A percentile compares a stretch with the other conserved stretches of the same genome.
Conservation (phyloP, 495 filamentous ascomycete genomes). For the Ascobolus immersus region DNA sequence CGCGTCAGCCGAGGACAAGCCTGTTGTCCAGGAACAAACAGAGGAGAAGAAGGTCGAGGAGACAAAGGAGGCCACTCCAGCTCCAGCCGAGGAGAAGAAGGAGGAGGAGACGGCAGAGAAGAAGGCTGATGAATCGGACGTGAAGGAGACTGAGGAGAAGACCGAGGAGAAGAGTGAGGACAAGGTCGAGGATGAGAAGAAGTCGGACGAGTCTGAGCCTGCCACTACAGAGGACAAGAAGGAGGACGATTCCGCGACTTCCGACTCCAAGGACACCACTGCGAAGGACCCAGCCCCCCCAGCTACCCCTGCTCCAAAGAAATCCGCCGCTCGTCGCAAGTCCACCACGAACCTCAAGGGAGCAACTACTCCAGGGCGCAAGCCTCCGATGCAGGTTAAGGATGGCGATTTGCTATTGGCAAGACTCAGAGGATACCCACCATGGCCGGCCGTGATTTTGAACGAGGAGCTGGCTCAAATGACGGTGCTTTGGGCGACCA, state of each 20-base stretch:
- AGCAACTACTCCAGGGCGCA: not conserved
- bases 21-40: no score
- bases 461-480: slow-evolving; percentile 72
- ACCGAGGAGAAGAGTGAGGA: not conserved
- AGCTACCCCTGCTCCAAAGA: not conserved
- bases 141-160: not conserved
- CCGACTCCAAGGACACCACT: not conserved
- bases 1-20: no score
- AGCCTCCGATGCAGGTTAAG: not conserved
- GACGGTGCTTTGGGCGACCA: slow-evolving; percentile 66
- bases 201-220: not conserved
- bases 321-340: not conserved
- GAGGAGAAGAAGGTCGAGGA: no score
- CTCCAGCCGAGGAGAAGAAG: not conserved
- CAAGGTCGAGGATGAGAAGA: no score
- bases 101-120: not conserved
- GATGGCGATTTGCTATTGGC: slow-evolving; percentile 21
- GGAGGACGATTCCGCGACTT: not conserved
- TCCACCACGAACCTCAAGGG: slow-evolving; percentile 1
- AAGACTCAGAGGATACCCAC: slow-evolving; percentile 66
- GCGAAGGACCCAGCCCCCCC: not conserved
- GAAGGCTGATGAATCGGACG: slow-evolving; percentile 1
- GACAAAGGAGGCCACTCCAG: not conserved
- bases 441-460: slow-evolving; percentile 74
- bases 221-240: not conserved